These are phyloP conservation scores for Petunia secreta DNA, from an alignment of 257 asterid species.

Conservation along the genomic window DNA sequence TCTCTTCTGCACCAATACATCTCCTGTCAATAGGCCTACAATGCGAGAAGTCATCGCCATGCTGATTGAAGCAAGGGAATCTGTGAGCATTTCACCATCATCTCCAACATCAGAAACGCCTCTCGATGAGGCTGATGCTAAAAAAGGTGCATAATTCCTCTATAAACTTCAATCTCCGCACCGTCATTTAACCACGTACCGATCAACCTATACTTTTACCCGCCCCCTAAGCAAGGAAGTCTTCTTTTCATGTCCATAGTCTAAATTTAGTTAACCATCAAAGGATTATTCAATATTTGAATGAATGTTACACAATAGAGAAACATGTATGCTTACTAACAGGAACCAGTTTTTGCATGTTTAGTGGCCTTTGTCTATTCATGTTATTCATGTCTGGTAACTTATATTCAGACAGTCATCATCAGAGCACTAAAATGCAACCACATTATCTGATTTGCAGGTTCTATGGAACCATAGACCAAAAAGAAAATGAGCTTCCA, in stretches of 20 bases:
- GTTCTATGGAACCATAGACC: slow-evolving; percentile 5
- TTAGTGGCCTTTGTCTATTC: neutral
- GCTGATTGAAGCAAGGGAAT: slow-evolving; percentile 70
- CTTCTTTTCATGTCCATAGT: neutral
- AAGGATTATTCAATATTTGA: slow-evolving; percentile 10
- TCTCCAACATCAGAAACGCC: slow-evolving; percentile 82
- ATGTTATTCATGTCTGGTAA: neutral
- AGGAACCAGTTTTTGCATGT: neutral
- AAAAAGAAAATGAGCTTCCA: neutral
- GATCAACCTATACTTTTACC: neutral
- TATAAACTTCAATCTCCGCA: neutral
- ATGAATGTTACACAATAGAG: neutral
- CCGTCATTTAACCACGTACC: neutral
- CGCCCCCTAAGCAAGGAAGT: neutral
- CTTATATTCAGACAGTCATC: neutral
- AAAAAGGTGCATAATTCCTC: slow-evolving; percentile 36
- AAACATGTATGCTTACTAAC: slow-evolving; percentile 11
- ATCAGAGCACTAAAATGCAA: neutral
- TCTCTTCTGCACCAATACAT: slow-evolving; percentile 73
- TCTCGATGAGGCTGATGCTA: slow-evolving; percentile 47
- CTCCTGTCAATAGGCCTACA: slow-evolving; percentile 82
- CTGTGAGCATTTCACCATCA: slow-evolving; percentile 38
- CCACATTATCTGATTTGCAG: neutral
- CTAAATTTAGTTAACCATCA: neutral
- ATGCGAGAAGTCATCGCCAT: slow-evolving; percentile 81